These are phyloP conservation scores for Carex kokanica DNA, from an alignment of 176 grass and related monocot genomes.

Conservation along the genomic window DNA sequence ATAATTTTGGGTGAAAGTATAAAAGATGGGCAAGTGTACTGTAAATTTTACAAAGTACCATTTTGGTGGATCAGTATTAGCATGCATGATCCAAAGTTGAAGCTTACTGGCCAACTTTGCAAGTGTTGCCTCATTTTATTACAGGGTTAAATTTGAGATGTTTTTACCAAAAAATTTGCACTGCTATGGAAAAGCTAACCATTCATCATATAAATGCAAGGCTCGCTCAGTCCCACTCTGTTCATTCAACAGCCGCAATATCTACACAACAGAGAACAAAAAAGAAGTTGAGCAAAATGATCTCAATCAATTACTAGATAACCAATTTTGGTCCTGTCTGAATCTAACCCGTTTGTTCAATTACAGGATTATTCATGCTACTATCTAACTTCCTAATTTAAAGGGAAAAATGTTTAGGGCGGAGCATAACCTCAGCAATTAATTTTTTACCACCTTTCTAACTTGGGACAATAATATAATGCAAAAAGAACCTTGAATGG, in stretches of 20 bases:
- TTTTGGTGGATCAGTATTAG: background rate
- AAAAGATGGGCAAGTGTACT: constrained; percentile 18
- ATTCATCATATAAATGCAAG: constrained; percentile 73
- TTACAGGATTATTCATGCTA: background rate
- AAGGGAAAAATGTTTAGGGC: background rate
- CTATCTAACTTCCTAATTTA: background rate
- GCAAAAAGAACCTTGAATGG: constrained; percentile 55
- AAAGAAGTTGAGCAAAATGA: background rate
- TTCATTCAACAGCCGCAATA: constrained; percentile 84
- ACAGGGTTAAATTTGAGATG: background rate
- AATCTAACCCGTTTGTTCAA: background rate
- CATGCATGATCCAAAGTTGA: background rate
- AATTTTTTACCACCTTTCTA: constrained; percentile 13
- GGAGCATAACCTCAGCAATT: background rate
- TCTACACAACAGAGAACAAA: constrained; percentile 38
- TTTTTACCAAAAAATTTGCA: background rate
- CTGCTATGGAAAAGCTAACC: constrained; percentile 45
- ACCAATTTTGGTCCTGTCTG: background rate
- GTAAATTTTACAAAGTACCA: background rate
- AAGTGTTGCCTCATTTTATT: background rate
- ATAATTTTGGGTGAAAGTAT: background rate
- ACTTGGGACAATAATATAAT: background rate
- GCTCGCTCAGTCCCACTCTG: constrained; percentile 56
- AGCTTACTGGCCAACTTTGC: background rate
- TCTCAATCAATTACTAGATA: background rate